phyloP scores from a whole-genome alignment of 768 basidiomycete species.

The Naganishia vaughanmartiniae region DNA sequence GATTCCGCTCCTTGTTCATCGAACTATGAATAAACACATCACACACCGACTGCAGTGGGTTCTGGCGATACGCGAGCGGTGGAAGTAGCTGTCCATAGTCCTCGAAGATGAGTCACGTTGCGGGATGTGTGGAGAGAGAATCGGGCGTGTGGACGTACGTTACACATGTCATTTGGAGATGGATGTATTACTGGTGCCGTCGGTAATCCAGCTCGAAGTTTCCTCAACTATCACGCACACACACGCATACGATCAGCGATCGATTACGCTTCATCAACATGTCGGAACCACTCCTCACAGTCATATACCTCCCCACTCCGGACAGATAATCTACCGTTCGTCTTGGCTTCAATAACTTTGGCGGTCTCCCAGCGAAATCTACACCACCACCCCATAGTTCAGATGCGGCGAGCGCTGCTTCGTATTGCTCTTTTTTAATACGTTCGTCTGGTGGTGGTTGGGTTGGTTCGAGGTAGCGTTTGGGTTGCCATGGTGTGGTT shows the following conservation, averaged over 20 bases:
- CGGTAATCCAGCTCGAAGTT: conserved; percentile 58
- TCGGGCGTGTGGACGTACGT: conserved; percentile 54
- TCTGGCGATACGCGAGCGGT: conserved; percentile 84
- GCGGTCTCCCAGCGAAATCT: conserved; percentile 69
- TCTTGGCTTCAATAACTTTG: conserved; percentile 87
- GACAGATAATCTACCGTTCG: conserved; percentile 95
- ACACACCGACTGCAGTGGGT: conserved; percentile 87
- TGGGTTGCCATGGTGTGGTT: conserved; percentile 67
- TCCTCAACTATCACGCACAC: conserved; percentile 28
- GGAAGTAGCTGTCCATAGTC: conserved; percentile 70
- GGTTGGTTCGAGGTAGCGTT: conserved; percentile 63
- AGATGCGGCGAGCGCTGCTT: conserved; percentile 68
- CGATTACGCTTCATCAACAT: no score
- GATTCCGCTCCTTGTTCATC: conserved; percentile 96
- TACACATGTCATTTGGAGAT: conserved; percentile 75
- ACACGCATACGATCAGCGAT: no score
- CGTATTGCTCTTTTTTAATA: conserved; percentile 69
- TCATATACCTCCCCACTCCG: conserved; percentile 75
- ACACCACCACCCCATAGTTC: conserved; percentile 42
- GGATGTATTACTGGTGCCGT: conserved; percentile 60
- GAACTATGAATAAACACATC: conserved; percentile 98
- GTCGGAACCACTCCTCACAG: conserved; percentile 58
- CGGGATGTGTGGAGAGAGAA: conserved; percentile 42
- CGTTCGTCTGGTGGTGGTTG: conserved; percentile 75
- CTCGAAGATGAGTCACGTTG: conserved; percentile 16